Conservation (phyloP, 2,329 filamentous ascomycete genomes). For the Pyricularia pennisetigena region DNA sequence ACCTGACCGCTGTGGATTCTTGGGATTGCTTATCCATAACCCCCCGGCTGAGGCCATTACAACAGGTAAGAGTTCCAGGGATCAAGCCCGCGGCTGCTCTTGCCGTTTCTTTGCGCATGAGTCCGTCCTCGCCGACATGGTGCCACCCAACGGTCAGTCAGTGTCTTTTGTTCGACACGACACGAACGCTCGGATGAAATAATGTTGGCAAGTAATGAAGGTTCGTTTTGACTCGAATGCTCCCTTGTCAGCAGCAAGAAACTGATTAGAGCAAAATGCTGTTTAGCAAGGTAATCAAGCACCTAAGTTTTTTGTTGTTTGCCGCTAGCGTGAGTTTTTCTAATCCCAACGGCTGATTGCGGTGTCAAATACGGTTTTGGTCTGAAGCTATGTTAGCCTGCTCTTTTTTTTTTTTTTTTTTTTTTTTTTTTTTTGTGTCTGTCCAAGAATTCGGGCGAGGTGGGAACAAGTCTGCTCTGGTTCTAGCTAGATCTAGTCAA, state of each 20-base stretch:
- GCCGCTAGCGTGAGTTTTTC: neutral
- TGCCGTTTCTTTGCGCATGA: neutral
- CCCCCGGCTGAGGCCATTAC: neutral
- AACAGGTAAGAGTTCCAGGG: neutral
- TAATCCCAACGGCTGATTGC: neutral
- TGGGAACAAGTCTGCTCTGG: neutral
- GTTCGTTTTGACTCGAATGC: neutral
- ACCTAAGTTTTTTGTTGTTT: neutral
- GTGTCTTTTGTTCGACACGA: neutral
- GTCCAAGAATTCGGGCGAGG: neutral
- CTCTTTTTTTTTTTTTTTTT: neutral
- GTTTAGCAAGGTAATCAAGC: neutral
- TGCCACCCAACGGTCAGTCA: neutral
- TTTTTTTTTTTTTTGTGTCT: neutral
- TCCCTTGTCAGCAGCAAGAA: neutral
- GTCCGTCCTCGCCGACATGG: neutral
- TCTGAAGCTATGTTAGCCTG: neutral
- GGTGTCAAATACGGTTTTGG: neutral
- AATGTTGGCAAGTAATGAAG: neutral
- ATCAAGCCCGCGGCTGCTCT: neutral
- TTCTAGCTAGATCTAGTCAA: neutral
- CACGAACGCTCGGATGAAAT: neutral
- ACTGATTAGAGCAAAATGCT: too few relatives aligned
- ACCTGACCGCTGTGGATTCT: neutral
- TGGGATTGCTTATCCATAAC: neutral